phyloP scores from a whole-genome alignment of 2,329 filamentous ascomycete genomes.

The Fusarium redolens region DNA sequence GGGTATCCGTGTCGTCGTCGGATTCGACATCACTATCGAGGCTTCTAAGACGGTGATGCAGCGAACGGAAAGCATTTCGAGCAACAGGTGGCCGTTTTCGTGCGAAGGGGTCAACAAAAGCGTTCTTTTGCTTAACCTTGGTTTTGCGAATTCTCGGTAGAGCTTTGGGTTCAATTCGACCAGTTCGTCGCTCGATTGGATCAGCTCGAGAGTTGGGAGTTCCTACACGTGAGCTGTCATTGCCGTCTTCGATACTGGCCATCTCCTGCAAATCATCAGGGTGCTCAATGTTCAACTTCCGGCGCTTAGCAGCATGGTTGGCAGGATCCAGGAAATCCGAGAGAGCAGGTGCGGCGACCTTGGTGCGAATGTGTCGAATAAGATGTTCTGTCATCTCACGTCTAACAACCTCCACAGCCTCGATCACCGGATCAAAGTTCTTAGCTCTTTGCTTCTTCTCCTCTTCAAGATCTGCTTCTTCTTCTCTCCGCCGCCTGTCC shows the following conservation, averaged over 20 bases:
- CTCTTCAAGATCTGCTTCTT: constrained; percentile 85
- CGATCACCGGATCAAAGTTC: constrained; percentile 88
- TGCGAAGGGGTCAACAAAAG: constrained; percentile 75
- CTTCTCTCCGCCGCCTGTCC: constrained; percentile 74
- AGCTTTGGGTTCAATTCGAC: constrained; percentile 66
- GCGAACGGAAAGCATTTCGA: constrained; percentile 75
- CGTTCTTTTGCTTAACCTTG: constrained; percentile 69
- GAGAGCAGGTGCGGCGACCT: constrained; percentile 84
- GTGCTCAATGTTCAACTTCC: constrained; percentile 81
- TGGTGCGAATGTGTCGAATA: constrained; percentile 87
- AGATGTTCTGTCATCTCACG: constrained; percentile 88
- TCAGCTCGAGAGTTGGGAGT: constrained; percentile 74
- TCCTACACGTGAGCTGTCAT: constrained; percentile 70
- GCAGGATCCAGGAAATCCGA: constrained; percentile 85
- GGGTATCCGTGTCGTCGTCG: constrained; percentile 79
- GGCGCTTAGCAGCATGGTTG: constrained; percentile 82
- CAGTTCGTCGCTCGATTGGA: constrained; percentile 69
- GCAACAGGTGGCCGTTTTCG: constrained; percentile 68
- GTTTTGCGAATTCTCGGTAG: constrained; percentile 81
- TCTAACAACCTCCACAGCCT: constrained; percentile 82
- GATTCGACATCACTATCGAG: constrained; percentile 80
- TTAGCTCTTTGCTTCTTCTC: constrained; percentile 89
- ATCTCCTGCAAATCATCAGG: constrained; percentile 69
- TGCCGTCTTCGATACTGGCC: constrained; percentile 64
- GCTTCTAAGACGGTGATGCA: constrained; percentile 79